Conservation (phyloP, 306 rosid species). For the Oemleria cerasiformis region DNA sequence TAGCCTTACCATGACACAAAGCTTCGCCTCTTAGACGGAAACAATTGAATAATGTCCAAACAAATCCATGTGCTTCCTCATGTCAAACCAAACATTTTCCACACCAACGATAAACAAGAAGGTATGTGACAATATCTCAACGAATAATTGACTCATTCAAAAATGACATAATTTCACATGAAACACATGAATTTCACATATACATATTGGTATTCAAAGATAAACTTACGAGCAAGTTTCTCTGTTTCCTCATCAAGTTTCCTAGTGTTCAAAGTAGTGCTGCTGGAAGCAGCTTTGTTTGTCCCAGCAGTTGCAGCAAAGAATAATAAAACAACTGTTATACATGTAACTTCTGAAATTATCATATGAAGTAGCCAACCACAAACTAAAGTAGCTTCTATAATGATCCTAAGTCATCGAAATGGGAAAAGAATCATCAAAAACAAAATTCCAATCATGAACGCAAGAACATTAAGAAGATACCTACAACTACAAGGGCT, state of each 20-base stretch:
- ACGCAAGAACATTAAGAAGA: too few species aligned
- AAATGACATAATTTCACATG: background rate
- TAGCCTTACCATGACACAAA: background rate
- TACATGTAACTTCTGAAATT: background rate
- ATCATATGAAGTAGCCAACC: background rate
- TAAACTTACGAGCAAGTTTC: conserved; percentile 66
- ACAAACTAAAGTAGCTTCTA: background rate
- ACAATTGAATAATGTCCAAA: background rate
- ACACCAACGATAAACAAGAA: background rate
- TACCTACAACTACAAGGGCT: too few species aligned
- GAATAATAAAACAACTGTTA: background rate
- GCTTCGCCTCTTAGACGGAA: background rate
- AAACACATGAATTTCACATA: background rate
- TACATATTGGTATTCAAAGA: background rate
- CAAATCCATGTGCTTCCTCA: too few species aligned
- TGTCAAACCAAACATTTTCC: background rate
- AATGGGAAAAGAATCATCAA: too few species aligned
- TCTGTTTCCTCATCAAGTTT: conserved; percentile 87
- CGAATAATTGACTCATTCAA: too few species aligned
- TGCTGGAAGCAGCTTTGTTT: conserved; percentile 76
- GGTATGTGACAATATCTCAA: too few species aligned
- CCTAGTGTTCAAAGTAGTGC: conserved; percentile 82
- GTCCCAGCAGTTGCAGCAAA: conserved; percentile 69
- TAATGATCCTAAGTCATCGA: too few species aligned
- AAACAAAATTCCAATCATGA: too few species aligned